Base-by-base conservation (phyloP, 257 asterid genomes). In the Capsicum chinense region DNA sequence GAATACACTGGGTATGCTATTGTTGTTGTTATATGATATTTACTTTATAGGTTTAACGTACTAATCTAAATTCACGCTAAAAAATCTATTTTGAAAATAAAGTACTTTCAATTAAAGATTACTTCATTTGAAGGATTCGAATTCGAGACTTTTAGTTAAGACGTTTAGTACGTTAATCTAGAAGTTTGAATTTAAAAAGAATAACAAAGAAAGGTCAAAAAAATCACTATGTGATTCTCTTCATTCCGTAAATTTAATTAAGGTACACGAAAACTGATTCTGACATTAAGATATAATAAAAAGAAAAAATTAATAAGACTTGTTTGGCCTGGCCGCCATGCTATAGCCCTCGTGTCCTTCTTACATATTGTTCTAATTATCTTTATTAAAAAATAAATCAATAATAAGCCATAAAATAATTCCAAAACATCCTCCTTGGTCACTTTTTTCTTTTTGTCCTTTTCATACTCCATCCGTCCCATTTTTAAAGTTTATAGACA, bases 341-440 rank as follows among this genome's bases (percentile, higher is more conserved):
- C 85, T 86, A 87, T 89, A 91, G 88, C 91, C 90, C 97, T 90
- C 92, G 93, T 90, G 92, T 79, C 33, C 15, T 37, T 86, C 84
- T 81, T 2, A 0, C 85, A 86, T 0, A 80, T 47, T 56, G 37
- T 44, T 59, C 15, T n/a, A 80, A 11, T 16, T 35, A 83, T 63
- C 12, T 56, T 12, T 1, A 0, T 26, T 1, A 37, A 74, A 69
- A 59, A 12, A 59, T 7, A 54, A 42, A 9, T 79, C 26, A 37
- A 37, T 50, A 35, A 7, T 62, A 63, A 56, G n/a, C 56, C 79
- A 73, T 66, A 73, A 63, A 19, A 79, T 85, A 84, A 87, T 21
- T 7, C 71, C 37, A 81, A 79, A 86, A 84, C 86, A 86, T 86
- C 88, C 86, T 74, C 82, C 86, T 83, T 87, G 14, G 78, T 58